Percentiles rank a stretch among this genome's conserved stretches.
These are phyloP conservation scores for Vigna unguiculata DNA, from an alignment of 306 rosid species.

Conservation along the genomic window DNA sequence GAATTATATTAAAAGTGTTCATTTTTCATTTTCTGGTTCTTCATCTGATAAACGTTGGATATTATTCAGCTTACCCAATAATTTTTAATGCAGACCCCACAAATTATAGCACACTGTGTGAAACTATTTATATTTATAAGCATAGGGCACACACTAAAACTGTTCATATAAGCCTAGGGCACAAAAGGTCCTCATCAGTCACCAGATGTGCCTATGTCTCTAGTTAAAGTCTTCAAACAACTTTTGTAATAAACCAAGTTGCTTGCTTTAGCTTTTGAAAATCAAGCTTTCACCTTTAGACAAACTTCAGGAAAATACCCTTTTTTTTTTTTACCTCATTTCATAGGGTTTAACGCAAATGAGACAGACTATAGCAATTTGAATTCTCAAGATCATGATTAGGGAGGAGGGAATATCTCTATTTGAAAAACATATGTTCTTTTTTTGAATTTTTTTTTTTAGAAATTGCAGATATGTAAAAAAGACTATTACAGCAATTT, in stretches of 20 bases:
- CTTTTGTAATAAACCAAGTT: slow-evolving; percentile 69
- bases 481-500: too few species aligned
- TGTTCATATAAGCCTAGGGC: slow-evolving; percentile 31
- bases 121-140: not conserved
- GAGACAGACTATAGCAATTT: slow-evolving; percentile 28
- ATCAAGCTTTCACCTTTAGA: slow-evolving; percentile 50
- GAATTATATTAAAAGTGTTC: too few species aligned
- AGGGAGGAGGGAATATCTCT: not conserved
- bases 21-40: too few species aligned
- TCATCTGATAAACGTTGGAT: too few species aligned
- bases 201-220: slow-evolving; percentile 42
- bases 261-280: slow-evolving; percentile 74
- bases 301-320: slow-evolving; percentile 30
- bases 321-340: slow-evolving; percentile 2
- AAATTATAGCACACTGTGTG: slow-evolving; percentile 24
- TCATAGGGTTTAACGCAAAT: slow-evolving; percentile 43
- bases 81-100: not conserved
- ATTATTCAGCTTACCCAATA: not conserved
- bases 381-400: slow-evolving; percentile 38
- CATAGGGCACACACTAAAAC: not conserved
- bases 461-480: too few species aligned
- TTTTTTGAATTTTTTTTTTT: too few species aligned
- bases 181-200: slow-evolving; percentile 31
- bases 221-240: slow-evolving; percentile 37
- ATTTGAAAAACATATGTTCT: not conserved